Percentiles rank a stretch among this genome's conserved stretches.
phyloP scores from a whole-genome alignment of 345 rosid species.

The Arabis hirsuta region DNA sequence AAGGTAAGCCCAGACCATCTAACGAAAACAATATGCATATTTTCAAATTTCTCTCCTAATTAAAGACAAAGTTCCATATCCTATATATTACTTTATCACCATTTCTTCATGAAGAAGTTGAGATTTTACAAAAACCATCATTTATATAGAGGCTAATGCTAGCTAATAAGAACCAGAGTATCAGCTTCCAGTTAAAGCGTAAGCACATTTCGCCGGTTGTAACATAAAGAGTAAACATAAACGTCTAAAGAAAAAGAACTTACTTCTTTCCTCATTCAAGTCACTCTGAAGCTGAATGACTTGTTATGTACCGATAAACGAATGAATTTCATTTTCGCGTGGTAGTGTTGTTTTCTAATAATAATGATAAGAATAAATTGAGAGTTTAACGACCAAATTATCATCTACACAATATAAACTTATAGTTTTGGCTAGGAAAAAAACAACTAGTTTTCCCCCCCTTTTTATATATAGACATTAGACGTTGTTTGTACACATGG shows the following conservation, averaged over 20 bases:
- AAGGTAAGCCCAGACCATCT: neutral
- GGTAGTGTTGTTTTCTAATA: too few relatives aligned
- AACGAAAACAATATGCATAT: neutral
- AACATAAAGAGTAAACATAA: neutral
- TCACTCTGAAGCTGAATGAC: constrained; percentile 69
- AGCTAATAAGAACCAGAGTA: constrained; percentile 1
- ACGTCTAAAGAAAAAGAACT: constrained; percentile 41
- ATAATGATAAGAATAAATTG: too few relatives aligned
- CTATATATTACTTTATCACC: neutral
- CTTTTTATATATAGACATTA: too few relatives aligned
- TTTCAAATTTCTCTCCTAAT: neutral
- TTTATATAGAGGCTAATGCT: neutral
- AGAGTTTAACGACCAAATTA: too few relatives aligned
- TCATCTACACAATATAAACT: too few relatives aligned
- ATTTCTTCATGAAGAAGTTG: neutral
- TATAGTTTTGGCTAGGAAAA: too few relatives aligned
- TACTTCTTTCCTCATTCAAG: constrained; percentile 68
- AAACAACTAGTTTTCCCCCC: too few relatives aligned
- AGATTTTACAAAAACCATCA: neutral
- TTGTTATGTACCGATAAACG: too few relatives aligned
- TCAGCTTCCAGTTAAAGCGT: neutral
- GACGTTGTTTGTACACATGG: too few relatives aligned
- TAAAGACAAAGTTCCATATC: neutral
- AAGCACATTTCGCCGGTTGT: neutral
- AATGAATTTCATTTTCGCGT: too few relatives aligned